Evolutionary conservation across 805 yeast species (phyloP).

Genomic region (Suhomyces kilbournensis): DNA sequence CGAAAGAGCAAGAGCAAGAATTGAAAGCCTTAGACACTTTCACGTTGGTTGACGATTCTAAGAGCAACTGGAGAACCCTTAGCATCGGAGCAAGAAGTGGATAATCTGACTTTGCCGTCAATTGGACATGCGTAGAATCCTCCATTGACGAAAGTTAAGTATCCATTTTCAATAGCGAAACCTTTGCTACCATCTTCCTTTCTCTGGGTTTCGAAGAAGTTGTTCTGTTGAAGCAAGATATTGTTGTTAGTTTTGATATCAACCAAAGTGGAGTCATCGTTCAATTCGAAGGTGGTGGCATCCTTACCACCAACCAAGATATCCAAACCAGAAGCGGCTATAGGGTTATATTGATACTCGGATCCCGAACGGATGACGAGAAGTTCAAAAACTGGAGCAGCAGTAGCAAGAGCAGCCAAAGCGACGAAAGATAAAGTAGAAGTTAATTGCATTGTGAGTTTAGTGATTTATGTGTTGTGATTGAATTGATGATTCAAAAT

Average conservation of each 20-base stretch:
- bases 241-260: constrained; percentile 15
- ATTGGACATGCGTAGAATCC: constrained; percentile 12
- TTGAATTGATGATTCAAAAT: constrained; percentile 2
- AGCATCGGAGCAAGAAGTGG: constrained; percentile 7
- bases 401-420: constrained; percentile 22
- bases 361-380: constrained; percentile 26
- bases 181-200: constrained; percentile 5
- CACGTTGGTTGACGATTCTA: constrained; percentile 3
- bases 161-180: constrained; percentile 10
- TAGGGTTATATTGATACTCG: constrained; percentile 18
- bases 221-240: constrained; percentile 10
- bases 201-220: constrained; percentile 2
- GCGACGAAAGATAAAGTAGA: constrained; percentile 18
- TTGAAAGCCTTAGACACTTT: background rate
- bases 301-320: constrained; percentile 8
- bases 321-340: constrained; percentile 6
- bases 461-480: background rate
- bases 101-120: constrained; percentile 5
- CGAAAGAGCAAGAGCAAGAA: background rate
- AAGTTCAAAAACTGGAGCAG: constrained; percentile 19
- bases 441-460: constrained; percentile 11
- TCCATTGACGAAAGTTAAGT: constrained; percentile 10
- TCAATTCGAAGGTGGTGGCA: constrained; percentile 17
- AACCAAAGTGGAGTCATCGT: constrained; percentile 22
- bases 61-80: constrained; percentile 9